phyloP scores from a whole-genome alignment of 169 alveolate species.

The Plasmodium vivax region DNA sequence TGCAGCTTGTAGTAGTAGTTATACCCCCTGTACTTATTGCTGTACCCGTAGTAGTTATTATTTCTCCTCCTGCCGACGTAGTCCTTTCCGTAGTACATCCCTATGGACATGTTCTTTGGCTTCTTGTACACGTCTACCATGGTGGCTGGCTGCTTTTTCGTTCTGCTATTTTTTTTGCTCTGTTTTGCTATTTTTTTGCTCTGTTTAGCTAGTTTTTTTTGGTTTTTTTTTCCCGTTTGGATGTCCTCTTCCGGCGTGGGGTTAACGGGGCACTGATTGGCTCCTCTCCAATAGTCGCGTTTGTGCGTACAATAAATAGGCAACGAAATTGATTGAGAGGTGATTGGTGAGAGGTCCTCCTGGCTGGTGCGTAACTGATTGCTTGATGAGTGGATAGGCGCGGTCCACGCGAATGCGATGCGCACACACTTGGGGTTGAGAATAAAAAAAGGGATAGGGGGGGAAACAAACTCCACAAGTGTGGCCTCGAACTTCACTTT shows the following conservation, averaged over 20 bases:
- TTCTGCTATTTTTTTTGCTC: not conserved
- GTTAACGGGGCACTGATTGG: not conserved
- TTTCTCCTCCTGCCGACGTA: not conserved
- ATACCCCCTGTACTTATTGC: slow-evolving; percentile 20
- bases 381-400: not conserved
- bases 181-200: not conserved
- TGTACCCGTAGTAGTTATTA: slow-evolving; percentile 8
- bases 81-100: slow-evolving; percentile 14
- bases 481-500: slow-evolving; percentile 37
- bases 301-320: not conserved
- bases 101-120: slow-evolving; percentile 24
- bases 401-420: not conserved
- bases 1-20: slow-evolving; percentile 13
- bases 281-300: not conserved
- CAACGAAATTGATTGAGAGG: not conserved
- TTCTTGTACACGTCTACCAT: slow-evolving; percentile 18
- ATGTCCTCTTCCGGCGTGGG: not conserved
- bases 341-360: not conserved
- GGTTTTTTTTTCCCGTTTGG: not conserved
- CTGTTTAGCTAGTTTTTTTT: not conserved
- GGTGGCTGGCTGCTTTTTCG: not conserved
- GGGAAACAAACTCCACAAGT: not conserved
- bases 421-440: not conserved
- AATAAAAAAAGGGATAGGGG: not conserved
- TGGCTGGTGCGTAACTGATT: not conserved